Base-by-base conservation (phyloP, 352 stramenopile genomes). In the Elongisporangium undulatum region DNA sequence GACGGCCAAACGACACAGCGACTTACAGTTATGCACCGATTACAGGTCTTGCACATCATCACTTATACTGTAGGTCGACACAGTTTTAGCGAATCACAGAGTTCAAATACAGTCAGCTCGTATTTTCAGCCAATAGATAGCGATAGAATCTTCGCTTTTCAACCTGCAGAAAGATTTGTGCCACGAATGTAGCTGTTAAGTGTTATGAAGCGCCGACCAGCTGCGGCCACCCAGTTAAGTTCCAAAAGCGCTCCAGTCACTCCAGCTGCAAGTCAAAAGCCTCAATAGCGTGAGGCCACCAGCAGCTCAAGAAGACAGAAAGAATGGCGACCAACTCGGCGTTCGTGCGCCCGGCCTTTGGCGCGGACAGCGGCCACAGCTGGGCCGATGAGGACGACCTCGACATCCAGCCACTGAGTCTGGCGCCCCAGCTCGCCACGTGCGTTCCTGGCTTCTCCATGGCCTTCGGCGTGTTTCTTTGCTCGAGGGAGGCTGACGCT, bases 321-420 rank as follows among this genome's bases (percentile, higher is more conserved):
- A 60, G 49, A 8, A 88, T 87, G 75, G 77, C 82, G 62, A 77
- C 84, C 66, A 85, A 88, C 56, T 55, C 79, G 61, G 55, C 70
- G 50, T 89, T 89, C 61, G 72, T 67, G 41, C 61, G 69, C 58
- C 34, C 34, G 34, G 10, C 34, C 6, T 45, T 45, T 12, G 34
- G 34, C 34, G 34, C 34, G 13, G 58, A 69, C 48, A 76, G 67
- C 64, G 71, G 71, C 55, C 78, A 69, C 39, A 85, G 65, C 71
- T 94, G 85, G 85, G 85, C 85, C 54, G 85, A 94, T 53, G 85
- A 94, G 51, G 85, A 94, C 56, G 82, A 90, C 57, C 55, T 72
- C 34, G 82, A 92, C 59, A 55, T 76, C 22, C 67, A 74, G 66
- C 77, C 75, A 10, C 64, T 89, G 17, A 71, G 74, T 13, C 64